A percentile compares a stretch with the other conserved stretches of the same genome.
Conservation (phyloP, 371 early-diverging fungal genomes). For the Parasitella parasitica region DNA sequence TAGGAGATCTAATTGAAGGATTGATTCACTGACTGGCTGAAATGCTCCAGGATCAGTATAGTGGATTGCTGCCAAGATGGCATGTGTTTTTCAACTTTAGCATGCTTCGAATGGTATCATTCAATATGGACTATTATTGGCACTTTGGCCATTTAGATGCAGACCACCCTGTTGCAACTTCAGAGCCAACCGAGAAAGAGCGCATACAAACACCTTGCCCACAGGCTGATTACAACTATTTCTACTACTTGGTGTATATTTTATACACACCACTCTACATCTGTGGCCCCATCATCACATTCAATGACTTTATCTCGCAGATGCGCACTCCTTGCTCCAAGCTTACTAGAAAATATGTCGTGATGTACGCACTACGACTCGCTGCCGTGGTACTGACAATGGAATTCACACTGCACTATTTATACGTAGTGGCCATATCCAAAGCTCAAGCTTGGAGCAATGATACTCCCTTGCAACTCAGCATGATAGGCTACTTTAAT, state of each 20-base stretch:
- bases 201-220: slow-evolving; percentile 58
- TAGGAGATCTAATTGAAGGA: background rate
- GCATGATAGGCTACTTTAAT: slow-evolving; percentile 80
- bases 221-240: slow-evolving; percentile 68
- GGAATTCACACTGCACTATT: slow-evolving; percentile 80
- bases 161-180: slow-evolving; percentile 21
- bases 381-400: slow-evolving; percentile 60
- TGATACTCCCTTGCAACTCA: slow-evolving; percentile 72
- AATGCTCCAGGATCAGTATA: background rate
- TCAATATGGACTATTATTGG: slow-evolving; percentile 93
- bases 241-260: slow-evolving; percentile 77
- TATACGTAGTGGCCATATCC: slow-evolving; percentile 86
- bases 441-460: slow-evolving; percentile 78
- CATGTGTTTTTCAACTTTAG: slow-evolving; percentile 87
- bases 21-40: no score
- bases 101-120: slow-evolving; percentile 88
- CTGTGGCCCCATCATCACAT: slow-evolving; percentile 95
- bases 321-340: slow-evolving; percentile 53
- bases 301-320: slow-evolving; percentile 88
- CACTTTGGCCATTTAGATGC: background rate
- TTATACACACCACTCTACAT: slow-evolving; percentile 90
- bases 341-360: slow-evolving; percentile 36
- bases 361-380: slow-evolving; percentile 54
- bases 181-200: slow-evolving; percentile 52
- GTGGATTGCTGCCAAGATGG: slow-evolving; percentile 79